Base-by-base conservation (phyloP, 176 grass and related monocot genomes). In the Triticum turgidum region DNA sequence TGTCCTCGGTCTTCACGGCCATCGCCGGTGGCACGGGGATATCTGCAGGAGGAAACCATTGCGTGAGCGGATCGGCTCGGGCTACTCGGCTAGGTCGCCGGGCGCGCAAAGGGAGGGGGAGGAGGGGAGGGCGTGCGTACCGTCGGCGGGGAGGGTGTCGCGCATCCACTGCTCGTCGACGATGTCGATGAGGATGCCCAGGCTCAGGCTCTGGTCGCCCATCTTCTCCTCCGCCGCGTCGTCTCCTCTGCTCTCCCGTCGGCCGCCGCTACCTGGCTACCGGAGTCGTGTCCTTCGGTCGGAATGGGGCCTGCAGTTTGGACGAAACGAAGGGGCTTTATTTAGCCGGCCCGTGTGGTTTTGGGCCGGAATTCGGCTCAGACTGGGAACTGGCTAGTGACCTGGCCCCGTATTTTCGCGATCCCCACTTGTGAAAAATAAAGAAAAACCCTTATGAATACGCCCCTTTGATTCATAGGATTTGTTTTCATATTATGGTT, bases 121-220 rank as follows among this genome's bases (percentile, higher is more conserved):
- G 59, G 34, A 5, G 56, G 29, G 17, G 17, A 14, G 15, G 73
- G 79, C 12, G 39, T 17, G 78, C 42, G 74, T 76, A 97, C 95
- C 95, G 79, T 98, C 95, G 32, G 88, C 67, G 62, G 93, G 95
- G 73, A 98, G 91, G 18, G 93, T 93, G 86, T 98, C 95, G 54
- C 93, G 89, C 93, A 95, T 95, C 95, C 95, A 98, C 84, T 93
- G 87, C 83, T 98, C 91, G 33, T 93, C 95, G 63, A 98, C 91
- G 80, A 98, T 30, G 85, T 98, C 93, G 71, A 95, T 95, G 77
- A 98, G 95, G 74, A 95, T 76, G n/a, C 91, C 95, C 86, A 95
- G 89, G 84, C 87, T 95, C 72, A 98, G 88, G 45, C 56, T 63
- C 67, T 78, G 87, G 79, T 94, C 93, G 49, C 85, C 92, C 94